These are phyloP conservation scores for Scedosporium aurantiacum DNA, from an alignment of 2,329 filamentous ascomycete genomes.

Conservation along the genomic window DNA sequence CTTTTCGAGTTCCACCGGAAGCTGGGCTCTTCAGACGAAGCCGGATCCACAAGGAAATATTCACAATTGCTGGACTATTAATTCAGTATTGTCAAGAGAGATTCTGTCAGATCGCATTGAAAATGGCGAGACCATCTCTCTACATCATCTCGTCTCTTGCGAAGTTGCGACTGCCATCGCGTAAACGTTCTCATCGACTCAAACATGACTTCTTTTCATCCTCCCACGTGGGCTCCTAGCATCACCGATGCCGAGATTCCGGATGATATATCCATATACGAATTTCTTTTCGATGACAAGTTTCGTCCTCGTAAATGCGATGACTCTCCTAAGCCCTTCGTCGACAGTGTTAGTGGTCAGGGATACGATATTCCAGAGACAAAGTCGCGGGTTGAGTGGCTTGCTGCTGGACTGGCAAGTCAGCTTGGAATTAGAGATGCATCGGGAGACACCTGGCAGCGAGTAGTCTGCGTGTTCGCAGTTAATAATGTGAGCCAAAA, in stretches of 20 bases:
- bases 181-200: not conserved
- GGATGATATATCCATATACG: conserved; percentile 3
- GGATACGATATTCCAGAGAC: conserved; percentile 5
- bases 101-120: not conserved
- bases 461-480: conserved; percentile 8
- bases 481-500: conserved; percentile 9
- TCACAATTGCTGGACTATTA: not conserved
- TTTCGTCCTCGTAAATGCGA: conserved; percentile 6
- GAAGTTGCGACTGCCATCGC: not conserved
- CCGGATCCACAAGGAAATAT: not conserved
- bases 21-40: not conserved
- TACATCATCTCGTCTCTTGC: not conserved
- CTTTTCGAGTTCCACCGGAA: not conserved
- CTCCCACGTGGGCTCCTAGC: conserved; percentile 3
- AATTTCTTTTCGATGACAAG: conserved; percentile 4
- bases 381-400: conserved; percentile 2
- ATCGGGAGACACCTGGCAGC: conserved; percentile 5
- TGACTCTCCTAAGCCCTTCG: conserved; percentile 1
- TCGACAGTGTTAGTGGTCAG: conserved; percentile 4
- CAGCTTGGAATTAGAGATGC: not conserved
- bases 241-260: conserved; percentile 6
- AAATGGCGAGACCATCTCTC: not conserved
- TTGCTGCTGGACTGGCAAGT: conserved; percentile 4
- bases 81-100: not conserved
- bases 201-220: conserved; percentile 3